A percentile compares a stretch with the other conserved stretches of the same genome.
Evolutionary conservation across 1,284 basidiomycete species (phyloP).

Genomic region (Marasmius sp.): DNA sequence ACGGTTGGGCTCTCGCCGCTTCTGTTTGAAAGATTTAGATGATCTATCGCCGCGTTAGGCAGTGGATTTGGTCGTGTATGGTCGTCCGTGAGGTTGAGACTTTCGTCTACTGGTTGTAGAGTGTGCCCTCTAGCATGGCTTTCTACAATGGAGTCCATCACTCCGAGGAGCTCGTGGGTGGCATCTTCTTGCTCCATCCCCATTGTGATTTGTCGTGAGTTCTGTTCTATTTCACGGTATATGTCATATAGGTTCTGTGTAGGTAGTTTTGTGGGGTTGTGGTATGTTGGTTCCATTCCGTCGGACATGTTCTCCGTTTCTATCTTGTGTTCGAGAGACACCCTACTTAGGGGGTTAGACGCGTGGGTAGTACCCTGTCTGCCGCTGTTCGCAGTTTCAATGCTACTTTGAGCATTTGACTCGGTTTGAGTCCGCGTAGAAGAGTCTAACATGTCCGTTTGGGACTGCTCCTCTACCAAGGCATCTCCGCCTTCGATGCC

Average conservation of each 20-base stretch:
- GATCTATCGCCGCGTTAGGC: too few relatives aligned
- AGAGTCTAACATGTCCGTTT: neutral
- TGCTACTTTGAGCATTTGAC: neutral
- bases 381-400: neutral
- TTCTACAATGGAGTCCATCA: too few relatives aligned
- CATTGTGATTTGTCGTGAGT: too few relatives aligned
- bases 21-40: neutral
- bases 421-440: neutral
- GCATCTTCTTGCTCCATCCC: neutral
- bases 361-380: neutral
- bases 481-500: too few relatives aligned
- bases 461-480: too few relatives aligned
- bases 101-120: too few relatives aligned
- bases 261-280: too few relatives aligned
- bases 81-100: too few relatives aligned
- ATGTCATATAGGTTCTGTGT: neutral
- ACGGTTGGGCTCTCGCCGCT: neutral
- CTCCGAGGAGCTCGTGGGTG: neutral
- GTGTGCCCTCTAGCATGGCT: too few relatives aligned
- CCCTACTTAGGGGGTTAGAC: neutral
- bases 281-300: neutral
- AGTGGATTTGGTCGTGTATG: too few relatives aligned
- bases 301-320: neutral
- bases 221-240: neutral
- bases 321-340: neutral